Evolutionary conservation across 257 asterid species (phyloP), one percentile per base, ranked within the genome.

Genomic region (Apocynum venetum): DNA sequence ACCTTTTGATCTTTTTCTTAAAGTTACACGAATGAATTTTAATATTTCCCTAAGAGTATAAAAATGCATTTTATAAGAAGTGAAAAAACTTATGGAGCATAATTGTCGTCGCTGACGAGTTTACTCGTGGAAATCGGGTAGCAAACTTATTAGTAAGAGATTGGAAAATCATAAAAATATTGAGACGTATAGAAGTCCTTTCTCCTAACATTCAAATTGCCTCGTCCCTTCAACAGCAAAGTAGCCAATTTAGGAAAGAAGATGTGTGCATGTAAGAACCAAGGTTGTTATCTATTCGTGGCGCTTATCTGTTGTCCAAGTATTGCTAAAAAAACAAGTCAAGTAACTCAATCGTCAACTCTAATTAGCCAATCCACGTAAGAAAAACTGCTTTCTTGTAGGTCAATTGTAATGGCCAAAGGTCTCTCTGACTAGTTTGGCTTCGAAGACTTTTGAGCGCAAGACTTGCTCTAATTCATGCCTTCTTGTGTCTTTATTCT

Each of bases 321-420:
- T 14, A 15, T 15, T n/a, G 25, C 19, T 48, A 25, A 75, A 25
- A 53, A 14, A 63, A 14, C 38, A 49, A 38, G 66, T 64, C 36
- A 51, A 40, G 79, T 52, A 9, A 8, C 65, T 49, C 52, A 41
- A 10, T 53, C 74, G 74, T 51, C 79, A 76, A 51, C 67, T 66
- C 55, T 49, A 52, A 76, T 65, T 35, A 49, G 72, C 66, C 55
- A 64, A 44, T 73, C 79, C 65, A 76, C 65, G 73, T 36, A 36
- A 64, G 79, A 35, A 31, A 20, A 35, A 4, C 35, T 35, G 13
- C 49, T 31, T 61, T 36, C 63, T 31, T 61, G 68, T 61, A 31
- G 31, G 68, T 43, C 68, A 35, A 61, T 25, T 9, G 43, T 31
- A 61, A 10, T 56, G 8, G 25, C 25, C 31, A 25, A 55, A 15